phyloP scores from a whole-genome alignment of 2,329 filamentous ascomycete genomes.

The Trichoderma polysporum region DNA sequence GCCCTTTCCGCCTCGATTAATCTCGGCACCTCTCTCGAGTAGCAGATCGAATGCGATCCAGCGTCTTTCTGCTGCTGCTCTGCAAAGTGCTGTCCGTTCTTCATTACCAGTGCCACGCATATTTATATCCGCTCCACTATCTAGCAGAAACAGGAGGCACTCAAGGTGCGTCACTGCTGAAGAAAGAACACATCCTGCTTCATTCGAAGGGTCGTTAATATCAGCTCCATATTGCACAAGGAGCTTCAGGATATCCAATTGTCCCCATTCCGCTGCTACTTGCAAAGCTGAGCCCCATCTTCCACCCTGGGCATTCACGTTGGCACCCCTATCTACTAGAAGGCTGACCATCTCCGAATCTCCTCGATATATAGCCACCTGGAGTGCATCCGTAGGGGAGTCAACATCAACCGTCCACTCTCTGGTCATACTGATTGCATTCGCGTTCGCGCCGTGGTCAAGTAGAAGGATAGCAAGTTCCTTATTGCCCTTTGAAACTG shows the following conservation, averaged over 20 bases:
- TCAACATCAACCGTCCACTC: background rate
- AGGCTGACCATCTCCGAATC: background rate
- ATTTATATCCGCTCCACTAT: background rate
- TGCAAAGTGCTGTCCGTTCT: background rate
- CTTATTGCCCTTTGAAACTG: background rate
- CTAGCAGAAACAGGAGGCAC: background rate
- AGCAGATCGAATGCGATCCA: background rate
- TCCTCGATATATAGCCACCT: background rate
- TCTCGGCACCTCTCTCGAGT: background rate
- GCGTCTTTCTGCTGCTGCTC: rapidly evolving
- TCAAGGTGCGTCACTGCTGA: background rate
- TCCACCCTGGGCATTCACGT: background rate
- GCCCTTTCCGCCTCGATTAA: background rate
- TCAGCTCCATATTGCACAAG: background rate
- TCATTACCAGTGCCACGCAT: background rate
- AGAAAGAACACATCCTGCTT: background rate
- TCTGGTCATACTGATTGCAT: background rate
- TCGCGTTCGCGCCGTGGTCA: background rate
- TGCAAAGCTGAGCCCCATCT: background rate
- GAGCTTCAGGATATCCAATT: background rate
- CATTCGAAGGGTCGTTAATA: background rate
- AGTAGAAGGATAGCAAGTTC: background rate
- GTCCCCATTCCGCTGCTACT: no score
- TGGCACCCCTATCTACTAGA: background rate
- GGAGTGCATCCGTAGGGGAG: slow-evolving; percentile 12